Evolutionary conservation across 768 basidiomycete species (phyloP), one percentile per base, ranked within the genome.

Genomic region (Imleria badia): DNA sequence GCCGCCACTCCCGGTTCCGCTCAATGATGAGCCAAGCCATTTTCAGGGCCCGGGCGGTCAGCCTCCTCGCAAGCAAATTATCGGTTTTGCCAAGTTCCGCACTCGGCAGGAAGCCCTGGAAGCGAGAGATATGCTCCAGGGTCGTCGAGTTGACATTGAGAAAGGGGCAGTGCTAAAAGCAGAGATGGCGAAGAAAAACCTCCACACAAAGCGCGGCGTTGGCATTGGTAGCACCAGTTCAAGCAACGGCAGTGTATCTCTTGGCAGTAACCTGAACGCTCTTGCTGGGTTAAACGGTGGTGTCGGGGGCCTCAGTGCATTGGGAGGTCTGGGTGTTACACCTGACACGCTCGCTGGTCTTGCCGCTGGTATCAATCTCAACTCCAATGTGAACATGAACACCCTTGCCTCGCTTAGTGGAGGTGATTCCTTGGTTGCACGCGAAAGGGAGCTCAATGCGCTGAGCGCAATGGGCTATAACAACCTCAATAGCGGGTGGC

Each of bases 171-270:
- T 94, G 3, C 72, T 99, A 36, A 98, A 98, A 72, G 97, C 96
- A 20, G 97, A 98, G 74, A 98, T 99, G 95, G 97, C 97, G 19
- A 98, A 98, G 84, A 99, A 99, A 82, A 98, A 99, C 66, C 73
- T 99, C 36, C 96, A 99, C 66, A 96, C 94, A 19, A 97, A 96
- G 76, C 79, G 92, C 36, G 90, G 90, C 3, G 86, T 93, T 22
- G 91, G 91, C n/a, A 83, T 84, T 6, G 76, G 84, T 19, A 75
- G 75, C 34, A 62, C 60, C 10, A 56, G 52, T 22, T 59, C 68
- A 13, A 64, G 62, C 34, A 58, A 67, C 52, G 72, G 72, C 42
- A 55, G 64, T 52, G 51, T 68, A 45, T 61, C 68, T 55, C 56
- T 65, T 45, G 67, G 69, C 38, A 60, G 38, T 57, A 65, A 65